Base-by-base conservation (phyloP, 129 eudicot genomes). In the Flaveria bidentis region DNA sequence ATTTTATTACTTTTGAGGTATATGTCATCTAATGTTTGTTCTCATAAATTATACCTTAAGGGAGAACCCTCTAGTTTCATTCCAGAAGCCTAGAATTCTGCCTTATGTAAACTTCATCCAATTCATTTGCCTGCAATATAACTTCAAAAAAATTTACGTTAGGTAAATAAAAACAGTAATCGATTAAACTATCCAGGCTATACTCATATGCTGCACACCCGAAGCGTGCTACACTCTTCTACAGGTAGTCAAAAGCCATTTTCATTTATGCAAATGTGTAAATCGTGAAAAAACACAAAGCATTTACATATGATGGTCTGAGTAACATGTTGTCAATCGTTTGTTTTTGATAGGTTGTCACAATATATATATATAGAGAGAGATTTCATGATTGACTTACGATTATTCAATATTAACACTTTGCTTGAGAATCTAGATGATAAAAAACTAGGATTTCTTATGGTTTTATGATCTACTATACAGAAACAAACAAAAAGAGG, bases 41-140 rank as follows among this genome's bases (percentile, higher is more conserved):
- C 58, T 61, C 28, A 62, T 62, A 60, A 23, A 75, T 75, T 23
- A 60, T 62, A 62, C 78, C 78, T 74, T 42, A 62, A 25, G 57
- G 57, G 69, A 74, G 78, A 61, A 61, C 61, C 56, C 46, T 61
- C 30, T 74, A 60, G 47, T 57, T 28, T 58, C 78, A 30, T 60
- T 74, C 47, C 70, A 16, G 50, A 75, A 63, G 79, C 72, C 8
- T 47, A 28, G 62, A 75, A 10, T 47, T 75, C 62, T 74, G 61
- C 70, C 45, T 60, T 60, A 15, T 36, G 77, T 11, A 60, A 46
- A 18, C 44, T 42, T 64, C 26, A 9, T 51, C 79, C 62, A 63
- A 10, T 62, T 60, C 25, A 14, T 60, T 58, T 74, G 12, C 71
- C 79, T 75, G 79, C 72, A 75, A 61, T 10, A 74, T 42, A 16